Conservation (phyloP, 306 rosid species). For the Leucaena leucocephala region DNA sequence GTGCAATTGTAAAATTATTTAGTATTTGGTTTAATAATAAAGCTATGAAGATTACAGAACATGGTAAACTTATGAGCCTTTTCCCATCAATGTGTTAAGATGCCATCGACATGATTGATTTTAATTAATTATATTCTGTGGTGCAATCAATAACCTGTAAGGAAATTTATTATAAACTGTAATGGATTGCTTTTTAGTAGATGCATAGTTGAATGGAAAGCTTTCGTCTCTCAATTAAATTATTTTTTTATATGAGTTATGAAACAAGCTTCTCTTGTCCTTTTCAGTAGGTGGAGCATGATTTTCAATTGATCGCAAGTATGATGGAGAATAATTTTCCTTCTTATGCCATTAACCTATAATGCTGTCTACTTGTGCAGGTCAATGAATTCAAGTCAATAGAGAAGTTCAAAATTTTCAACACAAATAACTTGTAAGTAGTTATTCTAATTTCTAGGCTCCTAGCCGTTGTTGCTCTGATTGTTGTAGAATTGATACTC, state of each 20-base stretch:
- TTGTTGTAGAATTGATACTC: constrained; percentile 30
- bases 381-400: constrained; percentile 95
- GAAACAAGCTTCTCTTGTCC: constrained; percentile 12
- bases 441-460: constrained; percentile 33
- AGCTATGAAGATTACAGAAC: neutral
- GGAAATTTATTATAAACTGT: constrained; percentile 5
- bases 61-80: neutral
- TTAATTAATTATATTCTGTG: neutral
- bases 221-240: neutral
- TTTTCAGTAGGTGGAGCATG: constrained; percentile 13
- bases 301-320: constrained; percentile 10
- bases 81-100: neutral
- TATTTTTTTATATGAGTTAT: constrained; percentile 9
- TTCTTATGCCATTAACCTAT: constrained; percentile 31
- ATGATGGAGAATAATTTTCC: constrained; percentile 31
- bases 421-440: constrained; percentile 94
- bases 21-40: neutral
- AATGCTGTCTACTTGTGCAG: constrained; percentile 53
- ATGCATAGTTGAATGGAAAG: constrained; percentile 5
- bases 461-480: neutral
- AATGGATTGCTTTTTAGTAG: neutral
- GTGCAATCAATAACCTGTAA: constrained; percentile 9
- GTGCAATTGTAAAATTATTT: constrained; percentile 1
- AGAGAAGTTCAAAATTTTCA: constrained; percentile 97
- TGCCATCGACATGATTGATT: constrained; percentile 18